Base-by-base conservation (phyloP, 73 alveolate species). In the Paramecium sexaurelia region DNA sequence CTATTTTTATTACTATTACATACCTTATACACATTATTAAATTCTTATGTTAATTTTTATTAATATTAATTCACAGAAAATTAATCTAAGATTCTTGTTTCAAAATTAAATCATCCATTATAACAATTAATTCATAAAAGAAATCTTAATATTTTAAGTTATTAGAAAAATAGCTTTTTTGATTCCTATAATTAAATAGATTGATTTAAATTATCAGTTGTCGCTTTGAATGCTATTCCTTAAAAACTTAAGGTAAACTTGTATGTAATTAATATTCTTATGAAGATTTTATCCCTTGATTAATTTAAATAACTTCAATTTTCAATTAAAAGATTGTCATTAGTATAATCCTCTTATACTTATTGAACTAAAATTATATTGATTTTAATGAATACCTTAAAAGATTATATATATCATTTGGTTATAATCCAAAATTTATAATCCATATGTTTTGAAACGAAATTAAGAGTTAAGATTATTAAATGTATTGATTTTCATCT, bases 401-500 rank as follows among this genome's bases (percentile, higher is more conserved):
- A 85, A 32, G 78, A 56, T 32, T 85, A 35, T 56, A 56, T 15
- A 56, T 29, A 85, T 75, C 57, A 55, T 27, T 45, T n/a, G 78
- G 84, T 9, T 56, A 37, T 24, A 85, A 73, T 35, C 92, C 92
- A 85, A 85, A 85, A 55, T 85, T 85, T 29, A 85, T 73, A 8
- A 87, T 85, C 92, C 92, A 85, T 85, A 29, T 85, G 37, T 37
- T 35, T 10, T 86, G 92, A 56, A 56, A 85, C 19, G 92, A 87
- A n/a, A 85, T 85, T 27, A 41, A 45, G 20, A 85, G 35, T 33
- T 85, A 36, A 20, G 55, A 45, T 26, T 55, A 68, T 56, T 45
- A 40, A 35, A 85, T 6, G 7, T 35, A 35, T 35, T 35, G 2
- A 35, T 35, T 4, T 4, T 35, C 6, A 35, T 4, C 2, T 35